Base-by-base conservation (phyloP, 306 rosid species). In the Sphenostylis stenocarpa region DNA sequence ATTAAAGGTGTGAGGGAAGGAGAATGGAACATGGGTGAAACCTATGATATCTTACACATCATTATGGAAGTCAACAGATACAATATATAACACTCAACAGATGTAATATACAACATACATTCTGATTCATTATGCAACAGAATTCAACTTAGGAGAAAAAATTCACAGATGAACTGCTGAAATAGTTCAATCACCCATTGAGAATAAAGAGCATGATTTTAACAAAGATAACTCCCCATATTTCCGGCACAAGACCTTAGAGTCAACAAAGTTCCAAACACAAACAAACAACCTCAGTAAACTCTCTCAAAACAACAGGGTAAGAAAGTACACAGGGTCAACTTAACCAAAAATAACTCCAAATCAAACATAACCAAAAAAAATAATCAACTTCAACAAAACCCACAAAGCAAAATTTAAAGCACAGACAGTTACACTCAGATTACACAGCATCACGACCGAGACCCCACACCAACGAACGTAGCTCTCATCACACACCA, bases 241-340 rank as follows among this genome's bases (percentile, higher is more conserved):
- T 60, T 78, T 63, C 75, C 69, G n/a, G 45, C 72, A 75, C 44
- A 76, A 56, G 56, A 45, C 26, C 48, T 14, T 36, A 65, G 38
- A 84, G 85, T 72, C 85, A 90, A 86, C 81, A 13, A 55, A 77
- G 68, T 67, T 57, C 73, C 66, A 71, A 36, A 71, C 56, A 62
- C 31, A 53, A 44, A 62, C 31, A 64, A 43, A 21, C 81, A 65
- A 45, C 34, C 14, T 5, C 62, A 73, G 61, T 4, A 49, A 75
- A 48, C 39, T 41, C 45, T 14, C 24, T 11, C 43, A 81, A n/a
- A n/a, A n/a, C n/a, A 66, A 67, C 29, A 12, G 53, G 21, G 64
- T 49, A 33, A 72, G 64, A 8, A 80, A 80, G 34, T 33, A 29
- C 57, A 11, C 29, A 63, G 44, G 72, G 88, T 60, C 80, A 69